Evolutionary conservation across 345 rosid species (phyloP).

Genomic region (Melastoma malabathricum): DNA sequence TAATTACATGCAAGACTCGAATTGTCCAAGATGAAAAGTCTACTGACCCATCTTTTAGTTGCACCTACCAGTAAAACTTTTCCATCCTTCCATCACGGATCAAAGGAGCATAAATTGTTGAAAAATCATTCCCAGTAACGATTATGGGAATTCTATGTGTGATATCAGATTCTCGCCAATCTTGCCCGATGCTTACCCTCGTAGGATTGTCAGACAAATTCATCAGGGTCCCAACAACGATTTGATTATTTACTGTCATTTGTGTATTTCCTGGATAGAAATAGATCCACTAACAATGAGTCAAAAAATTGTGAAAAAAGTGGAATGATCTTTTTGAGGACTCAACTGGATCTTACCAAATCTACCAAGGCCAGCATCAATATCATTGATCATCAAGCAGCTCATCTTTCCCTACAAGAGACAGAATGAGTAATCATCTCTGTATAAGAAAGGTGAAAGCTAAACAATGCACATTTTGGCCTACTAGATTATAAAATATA

Average conservation of each 20-base stretch:
- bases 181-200: constrained; percentile 92
- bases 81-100: constrained; percentile 99
- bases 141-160: constrained; percentile 80
- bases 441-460: too few species aligned
- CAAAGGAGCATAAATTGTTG: constrained; percentile 82
- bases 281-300: not conserved
- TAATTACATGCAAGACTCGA: not conserved
- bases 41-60: constrained; percentile 1
- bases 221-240: constrained; percentile 86
- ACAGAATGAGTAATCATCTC: not conserved
- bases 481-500: too few species aligned
- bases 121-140: constrained; percentile 85
- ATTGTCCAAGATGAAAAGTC: not conserved
- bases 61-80: constrained; percentile 71
- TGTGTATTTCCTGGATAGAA: constrained; percentile 62
- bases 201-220: constrained; percentile 88
- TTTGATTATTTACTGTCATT: constrained; percentile 90
- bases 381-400: constrained; percentile 89
- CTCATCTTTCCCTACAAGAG: constrained; percentile 91
- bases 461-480: too few species aligned
- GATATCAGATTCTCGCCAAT: constrained; percentile 75
- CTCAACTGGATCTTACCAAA: constrained; percentile 47
- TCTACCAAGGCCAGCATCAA: constrained; percentile 97
- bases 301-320: not conserved
- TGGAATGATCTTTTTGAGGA: not conserved